Percentiles rank a stretch among this genome's conserved stretches.
Evolutionary conservation across 176 grass and related monocot species (phyloP).

Genomic region (Zea luxurians): DNA sequence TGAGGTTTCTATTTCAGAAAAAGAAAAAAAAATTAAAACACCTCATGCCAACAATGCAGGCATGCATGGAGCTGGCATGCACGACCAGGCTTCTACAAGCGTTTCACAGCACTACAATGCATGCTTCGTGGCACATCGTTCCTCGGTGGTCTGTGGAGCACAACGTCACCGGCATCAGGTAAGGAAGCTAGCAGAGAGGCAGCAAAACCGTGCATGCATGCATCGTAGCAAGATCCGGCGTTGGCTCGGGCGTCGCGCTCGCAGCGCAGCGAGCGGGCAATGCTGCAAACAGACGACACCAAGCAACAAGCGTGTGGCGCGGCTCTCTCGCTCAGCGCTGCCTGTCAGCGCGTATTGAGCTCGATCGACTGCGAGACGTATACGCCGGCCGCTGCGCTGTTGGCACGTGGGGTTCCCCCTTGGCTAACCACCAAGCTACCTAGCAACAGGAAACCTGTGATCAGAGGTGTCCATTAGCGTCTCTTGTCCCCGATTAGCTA

Average conservation of each 20-base stretch:
- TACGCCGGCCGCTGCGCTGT: slow-evolving; percentile 27
- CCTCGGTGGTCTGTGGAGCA: background rate
- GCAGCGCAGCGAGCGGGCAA: slow-evolving; percentile 2
- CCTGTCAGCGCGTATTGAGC: background rate
- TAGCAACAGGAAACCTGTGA: slow-evolving; percentile 49
- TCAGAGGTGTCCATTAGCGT: slow-evolving; percentile 43
- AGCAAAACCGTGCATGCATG: slow-evolving; percentile 12
- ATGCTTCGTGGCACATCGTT: background rate
- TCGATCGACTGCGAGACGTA: background rate
- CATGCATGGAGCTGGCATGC: too few relatives aligned
- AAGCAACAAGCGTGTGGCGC: background rate
- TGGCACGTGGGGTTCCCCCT: slow-evolving; percentile 14
- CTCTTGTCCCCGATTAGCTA: slow-evolving; percentile 28
- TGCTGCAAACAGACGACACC: background rate
- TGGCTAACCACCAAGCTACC: slow-evolving; percentile 27
- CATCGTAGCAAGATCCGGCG: background rate
- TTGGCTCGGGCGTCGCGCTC: slow-evolving; percentile 29
- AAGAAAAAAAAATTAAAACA: too few relatives aligned
- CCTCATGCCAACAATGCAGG: too few relatives aligned
- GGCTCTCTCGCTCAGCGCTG: background rate
- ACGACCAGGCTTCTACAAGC: background rate
- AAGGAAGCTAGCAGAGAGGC: slow-evolving; percentile 6
- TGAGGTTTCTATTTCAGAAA: too few relatives aligned
- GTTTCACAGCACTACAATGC: background rate
- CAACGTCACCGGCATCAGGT: background rate